Percentiles rank a stretch among this genome's conserved stretches.
Conservation (phyloP, 768 basidiomycete species). For the Lyophyllum atratum region DNA sequence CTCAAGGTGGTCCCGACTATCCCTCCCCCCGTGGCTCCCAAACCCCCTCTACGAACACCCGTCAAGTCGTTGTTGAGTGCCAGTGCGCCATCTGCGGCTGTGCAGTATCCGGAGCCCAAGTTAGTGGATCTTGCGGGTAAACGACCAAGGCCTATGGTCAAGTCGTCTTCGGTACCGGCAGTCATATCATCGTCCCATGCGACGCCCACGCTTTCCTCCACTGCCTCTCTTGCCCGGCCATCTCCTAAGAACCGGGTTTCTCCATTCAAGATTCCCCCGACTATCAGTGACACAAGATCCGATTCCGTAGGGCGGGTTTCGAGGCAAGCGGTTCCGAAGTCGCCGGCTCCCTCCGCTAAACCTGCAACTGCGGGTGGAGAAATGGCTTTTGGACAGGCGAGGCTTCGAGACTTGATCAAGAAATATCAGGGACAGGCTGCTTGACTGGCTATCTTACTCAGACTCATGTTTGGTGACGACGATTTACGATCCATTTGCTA, state of each 20-base stretch:
- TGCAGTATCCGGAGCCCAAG: constrained; percentile 15
- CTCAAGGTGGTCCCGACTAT: neutral
- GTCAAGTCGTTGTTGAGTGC: constrained; percentile 6
- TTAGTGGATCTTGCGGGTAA: constrained; percentile 19
- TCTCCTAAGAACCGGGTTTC: constrained; percentile 19
- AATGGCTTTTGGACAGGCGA: constrained; percentile 75
- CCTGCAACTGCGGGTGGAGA: constrained; percentile 37
- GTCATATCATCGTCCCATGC: constrained; percentile 73
- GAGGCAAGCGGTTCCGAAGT: constrained; percentile 15
- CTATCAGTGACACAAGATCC: constrained; percentile 31
- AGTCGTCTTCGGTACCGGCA: constrained; percentile 70
- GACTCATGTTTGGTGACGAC: neutral
- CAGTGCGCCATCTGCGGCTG: constrained; percentile 7
- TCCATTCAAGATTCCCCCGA: constrained; percentile 35
- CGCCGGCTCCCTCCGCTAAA: constrained; percentile 25
- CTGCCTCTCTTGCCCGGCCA: constrained; percentile 71
- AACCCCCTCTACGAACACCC: neutral
- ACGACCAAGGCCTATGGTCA: constrained; percentile 43
- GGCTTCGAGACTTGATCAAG: constrained; percentile 77
- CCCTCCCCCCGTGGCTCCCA: neutral
- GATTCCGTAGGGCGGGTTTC: constrained; percentile 6
- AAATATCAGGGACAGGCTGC: constrained; percentile 60
- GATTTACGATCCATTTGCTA: neutral
- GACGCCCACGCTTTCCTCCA: constrained; percentile 70
- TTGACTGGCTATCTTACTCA: constrained; percentile 2